Percentiles rank a stretch among this genome's conserved stretches.
Conservation (phyloP, 1,284 basidiomycete species). For the Tetrapyrgos nigripes region DNA sequence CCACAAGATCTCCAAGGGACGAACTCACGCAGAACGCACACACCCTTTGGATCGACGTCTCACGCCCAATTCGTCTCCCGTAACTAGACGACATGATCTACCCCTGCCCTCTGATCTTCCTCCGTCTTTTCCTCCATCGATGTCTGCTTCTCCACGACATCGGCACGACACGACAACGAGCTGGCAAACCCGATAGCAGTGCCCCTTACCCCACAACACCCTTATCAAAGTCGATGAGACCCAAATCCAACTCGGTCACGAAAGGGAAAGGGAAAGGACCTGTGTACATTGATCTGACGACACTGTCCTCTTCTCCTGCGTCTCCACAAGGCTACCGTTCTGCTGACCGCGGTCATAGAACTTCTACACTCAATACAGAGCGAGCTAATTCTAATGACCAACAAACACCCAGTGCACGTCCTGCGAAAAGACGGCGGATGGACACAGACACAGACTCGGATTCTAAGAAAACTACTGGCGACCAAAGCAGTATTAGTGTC, state of each 20-base stretch:
- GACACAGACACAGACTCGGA: neutral
- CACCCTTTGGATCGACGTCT: neutral
- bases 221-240: neutral
- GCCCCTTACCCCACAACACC: neutral
- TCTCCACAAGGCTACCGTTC: neutral
- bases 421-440: neutral
- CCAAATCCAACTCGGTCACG: neutral
- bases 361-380: neutral
- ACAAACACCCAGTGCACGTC: neutral
- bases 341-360: neutral
- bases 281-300: neutral
- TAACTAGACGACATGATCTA: neutral
- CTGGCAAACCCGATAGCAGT: neutral
- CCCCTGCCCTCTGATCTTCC: neutral
- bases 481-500: neutral
- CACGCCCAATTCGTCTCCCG: slow-evolving; percentile 5
- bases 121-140: neutral
- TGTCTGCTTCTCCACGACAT: neutral
- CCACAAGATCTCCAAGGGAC: neutral
- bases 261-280: neutral
- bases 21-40: neutral
- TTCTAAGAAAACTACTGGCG: too few relatives aligned
- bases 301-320: neutral
- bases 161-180: neutral
- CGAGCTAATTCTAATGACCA: neutral